These are phyloP conservation scores for Malus fusca DNA, from an alignment of 306 rosid genomes.

Conservation along the genomic window DNA sequence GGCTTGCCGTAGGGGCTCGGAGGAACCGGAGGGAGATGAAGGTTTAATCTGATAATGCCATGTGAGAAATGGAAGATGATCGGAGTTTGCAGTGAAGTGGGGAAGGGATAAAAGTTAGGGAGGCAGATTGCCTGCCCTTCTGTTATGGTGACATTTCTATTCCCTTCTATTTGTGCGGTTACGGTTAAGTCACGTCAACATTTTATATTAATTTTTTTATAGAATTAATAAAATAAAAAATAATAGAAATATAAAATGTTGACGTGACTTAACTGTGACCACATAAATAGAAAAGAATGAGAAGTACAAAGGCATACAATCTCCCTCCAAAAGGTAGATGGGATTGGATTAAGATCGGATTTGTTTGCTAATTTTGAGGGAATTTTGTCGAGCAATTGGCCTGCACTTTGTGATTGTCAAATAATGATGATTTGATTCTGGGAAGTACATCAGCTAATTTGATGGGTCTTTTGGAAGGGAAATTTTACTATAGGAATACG, in stretches of 20 bases:
- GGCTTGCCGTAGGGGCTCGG: conserved; percentile 81
- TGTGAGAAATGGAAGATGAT: background rate
- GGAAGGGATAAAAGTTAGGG: background rate
- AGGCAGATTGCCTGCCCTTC: too few species aligned
- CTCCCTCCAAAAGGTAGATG: too few species aligned
- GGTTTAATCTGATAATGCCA: conserved; percentile 27
- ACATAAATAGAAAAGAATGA: too few species aligned
- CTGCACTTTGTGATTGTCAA: background rate
- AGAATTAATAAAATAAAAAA: too few species aligned
- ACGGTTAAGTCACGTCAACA: too few species aligned
- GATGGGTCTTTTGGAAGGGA: background rate
- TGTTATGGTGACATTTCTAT: too few species aligned
- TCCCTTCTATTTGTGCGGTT: too few species aligned
- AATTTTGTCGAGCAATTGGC: background rate
- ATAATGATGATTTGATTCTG: background rate
- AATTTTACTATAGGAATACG: too few species aligned
- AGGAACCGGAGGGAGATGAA: conserved; percentile 48
- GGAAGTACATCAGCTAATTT: background rate
- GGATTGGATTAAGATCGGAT: background rate
- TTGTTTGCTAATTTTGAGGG: background rate
- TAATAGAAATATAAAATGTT: too few species aligned
- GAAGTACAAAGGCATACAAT: too few species aligned
- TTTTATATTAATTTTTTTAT: too few species aligned
- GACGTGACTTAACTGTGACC: accelerated
- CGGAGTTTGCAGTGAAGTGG: background rate